These are phyloP conservation scores for Vinca major DNA, from an alignment of 305 asterid genomes.

Conservation along the genomic window DNA sequence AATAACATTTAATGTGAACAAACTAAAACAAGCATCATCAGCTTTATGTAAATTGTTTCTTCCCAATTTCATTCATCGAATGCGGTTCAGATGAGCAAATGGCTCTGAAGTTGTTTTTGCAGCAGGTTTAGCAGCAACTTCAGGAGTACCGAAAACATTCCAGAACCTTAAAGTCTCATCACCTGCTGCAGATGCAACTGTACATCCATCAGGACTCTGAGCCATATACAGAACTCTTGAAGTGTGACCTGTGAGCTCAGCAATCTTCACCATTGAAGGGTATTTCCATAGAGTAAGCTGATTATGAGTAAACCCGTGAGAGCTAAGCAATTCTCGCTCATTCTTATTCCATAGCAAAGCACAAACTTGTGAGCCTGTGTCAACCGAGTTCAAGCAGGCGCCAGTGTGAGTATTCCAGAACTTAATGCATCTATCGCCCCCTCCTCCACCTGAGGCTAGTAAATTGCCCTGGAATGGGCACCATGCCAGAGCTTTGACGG, in stretches of 20 bases:
- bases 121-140: slow-evolving; percentile 51
- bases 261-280: slow-evolving; percentile 84
- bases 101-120: slow-evolving; percentile 38
- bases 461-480: slow-evolving; percentile 83
- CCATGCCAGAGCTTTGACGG: slow-evolving; percentile 92
- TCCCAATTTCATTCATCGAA: slow-evolving; percentile 27
- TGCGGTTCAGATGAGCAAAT: slow-evolving; percentile 48
- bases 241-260: slow-evolving; percentile 86
- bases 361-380: slow-evolving; percentile 86
- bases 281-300: slow-evolving; percentile 92
- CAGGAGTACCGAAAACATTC: slow-evolving; percentile 77
- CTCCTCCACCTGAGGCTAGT: slow-evolving; percentile 80
- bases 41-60: background rate
- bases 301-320: slow-evolving; percentile 80
- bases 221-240: slow-evolving; percentile 85
- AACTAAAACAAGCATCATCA: background rate
- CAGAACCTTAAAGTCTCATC: slow-evolving; percentile 78
- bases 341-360: slow-evolving; percentile 83
- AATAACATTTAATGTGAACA: too few relatives aligned
- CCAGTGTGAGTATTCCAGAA: slow-evolving; percentile 91
- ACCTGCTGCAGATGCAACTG: slow-evolving; percentile 85
- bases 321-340: slow-evolving; percentile 74
- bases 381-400: slow-evolving; percentile 75
- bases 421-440: slow-evolving; percentile 63
- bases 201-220: slow-evolving; percentile 79